Base-by-base conservation (phyloP, 1,284 basidiomycete genomes). In the Trametes sp. region DNA sequence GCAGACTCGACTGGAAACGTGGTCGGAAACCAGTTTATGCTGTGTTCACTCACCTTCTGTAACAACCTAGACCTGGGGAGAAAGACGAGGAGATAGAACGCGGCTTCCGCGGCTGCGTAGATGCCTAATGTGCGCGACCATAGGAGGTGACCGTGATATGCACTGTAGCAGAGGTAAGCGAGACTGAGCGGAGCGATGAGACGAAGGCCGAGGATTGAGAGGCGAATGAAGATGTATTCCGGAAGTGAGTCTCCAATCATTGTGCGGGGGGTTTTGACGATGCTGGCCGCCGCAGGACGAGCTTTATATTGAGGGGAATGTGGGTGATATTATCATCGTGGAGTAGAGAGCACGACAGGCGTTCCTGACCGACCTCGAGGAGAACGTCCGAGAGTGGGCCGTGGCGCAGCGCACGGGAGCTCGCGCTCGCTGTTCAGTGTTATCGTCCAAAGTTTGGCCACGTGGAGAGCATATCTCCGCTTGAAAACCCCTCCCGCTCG, bases 181-280 rank as follows among this genome's bases (percentile, higher is more conserved):
- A 82, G 68, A 72, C 84, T 84, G 55, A 80, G 69, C 21, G 86
- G 86, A 0, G 82, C 78, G 35, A 88, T 67, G 58, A 81, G 76
- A 21, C 80, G 84, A 23, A 89, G 77, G 16, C 59, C 69, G n/a
- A 75, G 45, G 61, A 89, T 87, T 33, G 74, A 78, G 13, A 71
- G 49, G 46, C 78, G 78, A 57, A 89, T 87, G 70, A 84, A 82
- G 65, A 86, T 64, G 70, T 84, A 86, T 75, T 88, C 86, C 0
- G 77, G 75, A 31, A 78, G 60, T 50, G 77, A 83, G 29, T 66
- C 63, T 9, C 75, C 74, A 44, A 78, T 74, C 77, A 78, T 78
- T 9, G 31, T 50, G 24, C 24, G 46, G 13, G 23, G 35, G 42
- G 9, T 16, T 26, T 13, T 31, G 13, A 38, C 16, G 51, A 28